These are phyloP conservation scores for Thelonectria blattea DNA, from an alignment of 2,329 filamentous ascomycete species.

Conservation along the genomic window DNA sequence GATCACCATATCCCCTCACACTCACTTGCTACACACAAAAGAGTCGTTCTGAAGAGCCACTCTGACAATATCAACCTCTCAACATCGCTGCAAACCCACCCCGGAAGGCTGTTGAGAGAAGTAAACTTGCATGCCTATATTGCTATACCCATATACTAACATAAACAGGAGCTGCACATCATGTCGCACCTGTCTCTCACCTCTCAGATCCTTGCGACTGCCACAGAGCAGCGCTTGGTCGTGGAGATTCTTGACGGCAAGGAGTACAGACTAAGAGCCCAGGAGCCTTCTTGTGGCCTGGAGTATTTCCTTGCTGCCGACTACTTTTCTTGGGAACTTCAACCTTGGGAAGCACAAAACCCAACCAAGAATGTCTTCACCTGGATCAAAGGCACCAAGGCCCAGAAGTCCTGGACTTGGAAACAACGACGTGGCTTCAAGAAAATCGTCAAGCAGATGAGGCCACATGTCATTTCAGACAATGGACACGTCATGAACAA, in stretches of 20 bases:
- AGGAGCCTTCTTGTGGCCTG: too few species aligned
- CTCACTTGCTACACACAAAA: not conserved
- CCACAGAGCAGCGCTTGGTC: not conserved
- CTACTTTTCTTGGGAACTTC: not conserved
- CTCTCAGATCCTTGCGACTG: not conserved
- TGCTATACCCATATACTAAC: not conserved
- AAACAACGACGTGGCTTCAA: not conserved
- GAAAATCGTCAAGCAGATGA: not conserved
- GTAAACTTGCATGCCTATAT: not conserved
- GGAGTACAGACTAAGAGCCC: not conserved
- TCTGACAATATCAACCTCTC: not conserved
- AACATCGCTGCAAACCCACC: too few species aligned
- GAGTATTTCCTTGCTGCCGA: not conserved
- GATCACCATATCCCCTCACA: too few species aligned
- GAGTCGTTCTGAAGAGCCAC: not conserved
- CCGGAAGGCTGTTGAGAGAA: not conserved
- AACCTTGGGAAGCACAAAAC: not conserved
- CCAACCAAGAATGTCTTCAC: not conserved
- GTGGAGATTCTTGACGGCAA: not conserved
- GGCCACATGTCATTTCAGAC: too few species aligned
- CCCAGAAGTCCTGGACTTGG: not conserved
- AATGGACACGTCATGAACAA: not conserved
- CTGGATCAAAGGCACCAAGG: not conserved
- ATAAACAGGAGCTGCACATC: not conserved
- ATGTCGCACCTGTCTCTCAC: not conserved